Conservation (phyloP, 306 rosid genomes). For the Quercus aquifolioides region DNA sequence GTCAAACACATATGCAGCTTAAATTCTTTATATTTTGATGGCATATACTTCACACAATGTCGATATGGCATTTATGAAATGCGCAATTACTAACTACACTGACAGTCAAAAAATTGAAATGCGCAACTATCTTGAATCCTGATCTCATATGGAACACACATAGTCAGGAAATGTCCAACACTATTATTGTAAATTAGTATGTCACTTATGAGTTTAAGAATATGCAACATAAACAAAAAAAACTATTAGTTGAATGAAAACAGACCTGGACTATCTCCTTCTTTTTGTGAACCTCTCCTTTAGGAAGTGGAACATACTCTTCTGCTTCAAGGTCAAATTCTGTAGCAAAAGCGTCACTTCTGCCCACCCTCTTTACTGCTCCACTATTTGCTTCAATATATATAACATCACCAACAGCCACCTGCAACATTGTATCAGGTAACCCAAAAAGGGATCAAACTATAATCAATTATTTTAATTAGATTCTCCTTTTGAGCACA, state of each 20-base stretch:
- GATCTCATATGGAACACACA: not conserved
- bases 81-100: not conserved
- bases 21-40: not conserved
- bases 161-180: constrained; percentile 4
- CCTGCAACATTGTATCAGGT: constrained; percentile 38
- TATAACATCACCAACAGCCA: constrained; percentile 96
- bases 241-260: constrained; percentile 20
- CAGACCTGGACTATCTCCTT: constrained; percentile 96
- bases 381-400: constrained; percentile 95
- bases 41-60: not conserved
- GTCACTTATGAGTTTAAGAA: constrained; percentile 4
- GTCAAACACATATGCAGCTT: not conserved
- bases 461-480: not conserved
- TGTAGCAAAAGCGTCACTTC: constrained; percentile 97
- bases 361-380: constrained; percentile 94
- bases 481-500: not conserved
- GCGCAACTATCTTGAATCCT: not conserved
- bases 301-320: constrained; percentile 97
- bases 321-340: constrained; percentile 99
- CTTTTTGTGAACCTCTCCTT: constrained; percentile 98
- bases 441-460: not conserved
- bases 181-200: not conserved
- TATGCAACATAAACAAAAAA: not conserved
- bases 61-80: not conserved
- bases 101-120: not conserved